These are phyloP conservation scores for Nematocida sp. DNA, from an alignment of 371 early-diverging fungal genomes.

Conservation along the genomic window DNA sequence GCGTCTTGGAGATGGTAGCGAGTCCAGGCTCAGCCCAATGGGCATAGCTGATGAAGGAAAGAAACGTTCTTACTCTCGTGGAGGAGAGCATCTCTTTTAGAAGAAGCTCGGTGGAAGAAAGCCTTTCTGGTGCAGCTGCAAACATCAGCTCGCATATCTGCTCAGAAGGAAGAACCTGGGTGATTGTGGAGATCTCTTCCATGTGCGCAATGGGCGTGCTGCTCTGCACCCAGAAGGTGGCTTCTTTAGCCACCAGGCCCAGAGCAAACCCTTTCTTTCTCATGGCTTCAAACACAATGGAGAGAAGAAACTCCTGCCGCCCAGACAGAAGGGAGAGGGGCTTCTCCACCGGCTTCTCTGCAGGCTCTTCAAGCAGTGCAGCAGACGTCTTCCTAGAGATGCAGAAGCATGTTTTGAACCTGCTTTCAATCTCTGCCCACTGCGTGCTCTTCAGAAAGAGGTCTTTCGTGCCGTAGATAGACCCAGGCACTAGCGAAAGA, in stretches of 20 bases:
- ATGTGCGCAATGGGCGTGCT: neutral
- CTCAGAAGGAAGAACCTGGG: conserved; percentile 28
- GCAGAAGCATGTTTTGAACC: conserved; percentile 31
- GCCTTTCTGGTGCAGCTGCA: neutral
- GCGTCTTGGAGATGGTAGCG: neutral
- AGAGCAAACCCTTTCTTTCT: conserved; percentile 14
- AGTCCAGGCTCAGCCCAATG: no score
- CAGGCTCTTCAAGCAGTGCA: neutral
- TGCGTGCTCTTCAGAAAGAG: neutral
- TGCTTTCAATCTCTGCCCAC: conserved; percentile 29
- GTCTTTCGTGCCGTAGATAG: conserved; percentile 5
- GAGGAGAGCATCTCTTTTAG: neutral
- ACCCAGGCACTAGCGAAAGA: neutral
- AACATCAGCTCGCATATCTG: conserved; percentile 5
- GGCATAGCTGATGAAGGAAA: no score
- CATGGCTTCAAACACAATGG: conserved; percentile 10
- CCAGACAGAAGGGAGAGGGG: conserved; percentile 8
- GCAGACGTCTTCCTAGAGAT: neutral
- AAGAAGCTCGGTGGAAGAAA: neutral
- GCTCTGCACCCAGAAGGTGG: neutral
- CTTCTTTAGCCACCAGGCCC: neutral
- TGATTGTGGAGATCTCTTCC: conserved; percentile 5
- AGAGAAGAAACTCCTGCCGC: conserved; percentile 46
- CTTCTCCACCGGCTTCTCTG: neutral
- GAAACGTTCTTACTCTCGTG: no score